Evolutionary conservation across 177 flowering plant genomes (phyloP), one percentile per base, ranked within the genome.

Genomic region (Vitis hybrid): DNA sequence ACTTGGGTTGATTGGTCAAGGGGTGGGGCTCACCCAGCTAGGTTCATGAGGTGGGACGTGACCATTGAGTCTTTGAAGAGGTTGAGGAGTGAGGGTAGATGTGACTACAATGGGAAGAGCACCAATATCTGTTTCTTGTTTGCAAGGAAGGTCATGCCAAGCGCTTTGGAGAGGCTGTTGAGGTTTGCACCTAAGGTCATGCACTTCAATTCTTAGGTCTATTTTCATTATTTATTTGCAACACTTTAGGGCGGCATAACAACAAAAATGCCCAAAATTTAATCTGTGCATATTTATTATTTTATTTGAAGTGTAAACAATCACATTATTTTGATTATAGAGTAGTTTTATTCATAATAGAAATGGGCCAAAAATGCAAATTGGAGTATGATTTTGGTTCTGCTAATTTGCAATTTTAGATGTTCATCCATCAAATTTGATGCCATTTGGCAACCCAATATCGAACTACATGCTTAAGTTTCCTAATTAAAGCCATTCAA

Each of bases 1-100:
- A 87, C 90, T 21, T 86, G 78, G 79, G 88, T 83, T 49, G 89
- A 84, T 51, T 89, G 90, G 91, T 74, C 87, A 1, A 78, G 65
- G 46, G 84, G 86, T 1, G 87, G 88, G 35, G 77, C 90, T 0
- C 90, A 89, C 67, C 91, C 93, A 0, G 58, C 67, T 1, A 67
- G 55, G 70, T 81, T 77, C 54, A 11, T 18, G 21, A 78, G 90
- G 59, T 13, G 20, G 0, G 74, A 82, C 12, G 82, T 87, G 18
- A 87, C 86, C 0, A 13, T 58, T 0, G 87, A 86, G 70, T 59
- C 79, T 15, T 51, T 89, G 73, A 61, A 74, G 80, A 75, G 46
- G 48, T 24, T 89, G 81, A 86, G 87, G 71, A 71, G 70, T 60
- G 80, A 68, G 41, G 70, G 50, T 0, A 61, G 8, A 9, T 85